A percentile compares a stretch with the other conserved stretches of the same genome.
Conservation (phyloP, 1,284 basidiomycete genomes). For the Cronartium ribicola region DNA sequence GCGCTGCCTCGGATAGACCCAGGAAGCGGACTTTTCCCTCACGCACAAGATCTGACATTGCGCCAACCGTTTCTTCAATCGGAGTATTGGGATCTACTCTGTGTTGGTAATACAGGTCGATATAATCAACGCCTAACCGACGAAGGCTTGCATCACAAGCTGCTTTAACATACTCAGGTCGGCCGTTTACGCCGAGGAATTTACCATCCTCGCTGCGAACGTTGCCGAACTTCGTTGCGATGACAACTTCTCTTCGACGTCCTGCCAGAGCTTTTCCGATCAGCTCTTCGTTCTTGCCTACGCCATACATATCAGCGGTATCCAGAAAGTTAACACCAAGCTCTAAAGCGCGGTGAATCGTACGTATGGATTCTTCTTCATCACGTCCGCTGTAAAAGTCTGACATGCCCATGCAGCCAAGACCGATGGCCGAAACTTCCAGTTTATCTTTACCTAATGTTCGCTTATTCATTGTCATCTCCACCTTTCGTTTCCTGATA, state of each 20-base stretch:
- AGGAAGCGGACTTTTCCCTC: slow-evolving; percentile 54
- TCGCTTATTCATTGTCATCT: too few relatives aligned
- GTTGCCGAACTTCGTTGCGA: not conserved
- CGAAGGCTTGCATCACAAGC: not conserved
- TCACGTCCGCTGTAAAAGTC: not conserved
- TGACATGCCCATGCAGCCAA: slow-evolving; percentile 1
- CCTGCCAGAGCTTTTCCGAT: slow-evolving; percentile 8
- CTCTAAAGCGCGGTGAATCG: not conserved
- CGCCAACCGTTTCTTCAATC: slow-evolving; percentile 55
- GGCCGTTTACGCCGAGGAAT: not conserved
- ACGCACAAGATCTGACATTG: slow-evolving; percentile 54
- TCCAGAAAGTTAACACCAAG: not conserved
- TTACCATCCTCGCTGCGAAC: not conserved
- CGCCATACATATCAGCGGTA: slow-evolving; percentile 1
- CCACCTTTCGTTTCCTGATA: too few relatives aligned
- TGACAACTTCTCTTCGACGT: not conserved
- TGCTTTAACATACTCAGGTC: not conserved
- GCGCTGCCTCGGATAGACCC: not conserved
- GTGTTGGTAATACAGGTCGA: slow-evolving; percentile 42
- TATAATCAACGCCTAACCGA: not conserved
- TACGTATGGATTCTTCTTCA: not conserved
- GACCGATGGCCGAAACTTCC: too few relatives aligned
- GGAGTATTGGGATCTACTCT: slow-evolving; percentile 53
- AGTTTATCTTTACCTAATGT: too few relatives aligned
- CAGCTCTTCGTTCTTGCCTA: not conserved